These are phyloP conservation scores for Lodderomyces orthopsilosis DNA, from an alignment of 1,139 yeast species.

Conservation along the genomic window DNA sequence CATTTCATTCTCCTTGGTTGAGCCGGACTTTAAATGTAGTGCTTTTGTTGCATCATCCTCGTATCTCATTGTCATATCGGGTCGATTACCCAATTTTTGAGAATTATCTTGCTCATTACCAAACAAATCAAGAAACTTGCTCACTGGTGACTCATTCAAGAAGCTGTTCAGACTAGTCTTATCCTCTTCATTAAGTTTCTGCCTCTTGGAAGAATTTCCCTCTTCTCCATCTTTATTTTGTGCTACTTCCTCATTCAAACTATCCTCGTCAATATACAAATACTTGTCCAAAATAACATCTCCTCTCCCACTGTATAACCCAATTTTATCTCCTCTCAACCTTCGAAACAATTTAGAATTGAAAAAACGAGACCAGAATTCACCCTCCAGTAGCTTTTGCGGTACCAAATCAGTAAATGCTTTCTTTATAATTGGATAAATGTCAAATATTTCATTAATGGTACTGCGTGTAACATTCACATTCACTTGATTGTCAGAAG, in stretches of 20 bases:
- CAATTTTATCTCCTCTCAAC: conserved; percentile 82
- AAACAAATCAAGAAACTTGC: conserved; percentile 65
- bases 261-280: conserved; percentile 50
- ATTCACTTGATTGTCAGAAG: conserved; percentile 86
- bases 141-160: conserved; percentile 27
- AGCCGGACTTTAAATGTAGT: neutral
- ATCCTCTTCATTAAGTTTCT: conserved; percentile 3
- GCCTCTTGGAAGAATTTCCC: conserved; percentile 6
- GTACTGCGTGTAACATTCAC: conserved; percentile 90
- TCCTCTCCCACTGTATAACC: conserved; percentile 60
- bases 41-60: conserved; percentile 22
- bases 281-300: conserved; percentile 86
- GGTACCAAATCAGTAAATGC: conserved; percentile 94
- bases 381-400: conserved; percentile 72
- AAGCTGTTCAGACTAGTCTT: neutral
- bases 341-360: conserved; percentile 84
- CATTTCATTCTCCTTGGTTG: conserved; percentile 47
- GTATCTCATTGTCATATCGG: conserved; percentile 86
- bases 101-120: conserved; percentile 85
- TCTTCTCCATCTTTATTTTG: conserved; percentile 16
- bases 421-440: conserved; percentile 86
- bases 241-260: conserved; percentile 21
- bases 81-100: conserved; percentile 71
- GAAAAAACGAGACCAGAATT: conserved; percentile 96
- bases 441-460: conserved; percentile 85